Conservation (phyloP, 208 protist species). For the Sergeia podlipaevii region DNA sequence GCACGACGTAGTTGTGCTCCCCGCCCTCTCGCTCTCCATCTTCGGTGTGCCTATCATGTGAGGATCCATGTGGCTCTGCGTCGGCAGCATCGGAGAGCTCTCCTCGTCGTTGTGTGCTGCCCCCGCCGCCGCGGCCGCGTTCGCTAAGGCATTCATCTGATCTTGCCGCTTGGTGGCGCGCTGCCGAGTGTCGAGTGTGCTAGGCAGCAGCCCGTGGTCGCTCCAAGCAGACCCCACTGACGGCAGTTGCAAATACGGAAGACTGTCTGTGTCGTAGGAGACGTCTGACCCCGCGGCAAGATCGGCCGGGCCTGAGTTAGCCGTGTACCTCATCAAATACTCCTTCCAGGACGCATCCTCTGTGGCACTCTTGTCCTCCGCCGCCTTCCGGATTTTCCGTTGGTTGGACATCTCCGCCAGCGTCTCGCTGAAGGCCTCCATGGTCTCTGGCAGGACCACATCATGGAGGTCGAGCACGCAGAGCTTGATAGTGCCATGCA, state of each 20-base stretch:
- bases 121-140: neutral
- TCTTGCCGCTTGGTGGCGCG: conserved; percentile 53
- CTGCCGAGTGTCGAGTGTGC: conserved; percentile 66
- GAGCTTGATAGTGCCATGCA: conserved; percentile 72
- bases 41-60: conserved; percentile 8
- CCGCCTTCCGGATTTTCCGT: conserved; percentile 20
- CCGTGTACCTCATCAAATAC: conserved; percentile 55
- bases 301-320: neutral
- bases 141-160: neutral
- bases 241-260: conserved; percentile 51
- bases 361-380: conserved; percentile 9
- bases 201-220: conserved; percentile 59
- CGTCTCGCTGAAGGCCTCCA: conserved; percentile 33
- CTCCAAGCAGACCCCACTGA: conserved; percentile 27
- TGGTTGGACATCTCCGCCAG: conserved; percentile 36
- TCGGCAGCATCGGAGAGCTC: neutral
- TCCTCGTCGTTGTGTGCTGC: neutral
- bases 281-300: neutral
- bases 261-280: conserved; percentile 47
- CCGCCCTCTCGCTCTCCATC: conserved; percentile 6
- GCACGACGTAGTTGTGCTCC: conserved; percentile 11
- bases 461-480: conserved; percentile 66
- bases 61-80: neutral
- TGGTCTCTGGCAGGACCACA: conserved; percentile 55
- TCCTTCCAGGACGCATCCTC: conserved; percentile 66